Percentiles rank a stretch among this genome's conserved stretches.
phyloP scores from a whole-genome alignment of 2,329 filamentous ascomycete genomes.

The Fusarium mangiferae region DNA sequence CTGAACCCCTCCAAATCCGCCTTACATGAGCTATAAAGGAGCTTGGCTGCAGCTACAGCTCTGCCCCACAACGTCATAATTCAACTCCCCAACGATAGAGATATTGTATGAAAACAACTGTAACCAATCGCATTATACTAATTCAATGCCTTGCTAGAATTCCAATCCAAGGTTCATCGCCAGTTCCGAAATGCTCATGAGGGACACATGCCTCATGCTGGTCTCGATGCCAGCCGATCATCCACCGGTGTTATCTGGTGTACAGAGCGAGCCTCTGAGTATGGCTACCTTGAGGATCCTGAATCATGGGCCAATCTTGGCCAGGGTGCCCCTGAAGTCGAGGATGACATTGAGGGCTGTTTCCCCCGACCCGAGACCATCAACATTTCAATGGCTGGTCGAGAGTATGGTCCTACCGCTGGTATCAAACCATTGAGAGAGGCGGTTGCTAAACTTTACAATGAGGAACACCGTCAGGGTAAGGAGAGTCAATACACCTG shows the following conservation, averaged over 20 bases:
- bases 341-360: slow-evolving; percentile 90
- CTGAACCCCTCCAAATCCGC: slow-evolving; percentile 32
- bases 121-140: not conserved
- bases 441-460: slow-evolving; percentile 92
- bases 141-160: slow-evolving; percentile 63
- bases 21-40: slow-evolving; percentile 2
- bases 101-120: not conserved
- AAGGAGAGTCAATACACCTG: slow-evolving; percentile 92
- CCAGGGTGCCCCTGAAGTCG: slow-evolving; percentile 93
- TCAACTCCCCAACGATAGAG: not conserved
- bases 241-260: slow-evolving; percentile 97
- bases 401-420: slow-evolving; percentile 93
- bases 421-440: slow-evolving; percentile 91
- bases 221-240: slow-evolving; percentile 86
- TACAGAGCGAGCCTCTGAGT: slow-evolving; percentile 85
- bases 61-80: slow-evolving; percentile 34
- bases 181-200: slow-evolving; percentile 92
- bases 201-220: slow-evolving; percentile 89
- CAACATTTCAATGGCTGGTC: slow-evolving; percentile 78
- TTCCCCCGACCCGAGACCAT: slow-evolving; percentile 84
- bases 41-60: slow-evolving; percentile 13
- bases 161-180: slow-evolving; percentile 83
- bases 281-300: slow-evolving; percentile 86
- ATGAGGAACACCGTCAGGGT: slow-evolving; percentile 87
- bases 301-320: slow-evolving; percentile 91